These are phyloP conservation scores for Kuraishia floccosa DNA, from an alignment of 805 yeast species.

Conservation along the genomic window DNA sequence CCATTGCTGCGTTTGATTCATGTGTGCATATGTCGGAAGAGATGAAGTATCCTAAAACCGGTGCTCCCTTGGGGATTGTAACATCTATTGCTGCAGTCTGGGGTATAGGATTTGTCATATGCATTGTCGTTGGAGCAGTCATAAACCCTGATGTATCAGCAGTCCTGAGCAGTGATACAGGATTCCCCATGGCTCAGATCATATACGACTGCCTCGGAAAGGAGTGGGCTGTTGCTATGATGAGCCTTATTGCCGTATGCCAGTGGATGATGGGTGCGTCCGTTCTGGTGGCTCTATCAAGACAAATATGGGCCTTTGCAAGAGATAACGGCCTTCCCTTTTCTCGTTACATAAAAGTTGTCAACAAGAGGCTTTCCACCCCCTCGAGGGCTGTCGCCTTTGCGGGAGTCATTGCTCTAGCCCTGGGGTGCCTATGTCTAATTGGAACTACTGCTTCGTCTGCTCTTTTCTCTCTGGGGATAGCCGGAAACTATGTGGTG, in stretches of 20 bases:
- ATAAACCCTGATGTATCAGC: constrained; percentile 20
- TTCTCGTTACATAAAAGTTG: constrained; percentile 26
- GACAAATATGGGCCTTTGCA: constrained; percentile 43
- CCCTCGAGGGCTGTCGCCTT: constrained; percentile 32
- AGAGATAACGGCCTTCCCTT: constrained; percentile 41
- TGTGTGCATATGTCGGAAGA: constrained; percentile 41
- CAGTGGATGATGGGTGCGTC: constrained; percentile 40
- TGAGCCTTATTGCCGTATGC: constrained; percentile 34
- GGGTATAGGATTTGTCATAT: constrained; percentile 28
- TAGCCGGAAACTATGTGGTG: constrained; percentile 30
- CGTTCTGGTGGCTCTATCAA: constrained; percentile 31
- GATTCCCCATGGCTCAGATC: constrained; percentile 36
- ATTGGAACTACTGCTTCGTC: constrained; percentile 30
- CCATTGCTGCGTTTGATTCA: constrained; percentile 40
- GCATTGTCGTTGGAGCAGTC: constrained; percentile 23
- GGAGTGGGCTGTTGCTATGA: constrained; percentile 36
- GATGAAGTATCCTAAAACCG: constrained; percentile 27
- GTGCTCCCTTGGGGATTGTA: constrained; percentile 34
- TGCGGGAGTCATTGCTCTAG: constrained; percentile 23
- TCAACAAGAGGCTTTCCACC: constrained; percentile 25
- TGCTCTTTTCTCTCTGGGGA: constrained; percentile 34
- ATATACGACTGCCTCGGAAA: constrained; percentile 34
- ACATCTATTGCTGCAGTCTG: constrained; percentile 31
- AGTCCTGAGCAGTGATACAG: constrained; percentile 21
- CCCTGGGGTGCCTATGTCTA: constrained; percentile 28